These are phyloP conservation scores for Didymella exigua DNA, from an alignment of 2,329 filamentous ascomycete species.

Conservation along the genomic window DNA sequence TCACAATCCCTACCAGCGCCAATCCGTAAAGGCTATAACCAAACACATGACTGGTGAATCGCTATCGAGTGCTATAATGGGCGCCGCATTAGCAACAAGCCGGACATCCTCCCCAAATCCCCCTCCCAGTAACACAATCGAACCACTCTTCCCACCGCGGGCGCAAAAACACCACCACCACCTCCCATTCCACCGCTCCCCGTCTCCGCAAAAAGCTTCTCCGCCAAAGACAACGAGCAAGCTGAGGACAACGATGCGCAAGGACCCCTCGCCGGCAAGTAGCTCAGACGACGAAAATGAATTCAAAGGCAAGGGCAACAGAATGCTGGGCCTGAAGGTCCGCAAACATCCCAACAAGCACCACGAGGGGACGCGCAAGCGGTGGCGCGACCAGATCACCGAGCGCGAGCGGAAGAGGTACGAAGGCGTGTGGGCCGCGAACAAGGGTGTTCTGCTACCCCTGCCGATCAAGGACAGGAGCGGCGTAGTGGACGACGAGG, in stretches of 20 bases:
- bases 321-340: slow-evolving; percentile 54
- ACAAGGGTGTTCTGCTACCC: slow-evolving; percentile 62
- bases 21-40: slow-evolving; percentile 46
- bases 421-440: slow-evolving; percentile 84
- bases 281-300: slow-evolving; percentile 64
- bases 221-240: slow-evolving; percentile 53
- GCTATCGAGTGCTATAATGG: slow-evolving; percentile 75
- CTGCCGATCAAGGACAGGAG: not conserved
- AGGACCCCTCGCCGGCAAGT: slow-evolving; percentile 50
- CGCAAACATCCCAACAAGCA: slow-evolving; percentile 71
- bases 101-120: slow-evolving; percentile 49
- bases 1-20: slow-evolving; percentile 50
- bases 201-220: slow-evolving; percentile 47
- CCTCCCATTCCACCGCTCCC: slow-evolving; percentile 47
- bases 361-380: slow-evolving; percentile 74
- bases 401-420: slow-evolving; percentile 77
- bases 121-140: slow-evolving; percentile 33
- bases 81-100: slow-evolving; percentile 72
- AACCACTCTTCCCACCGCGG: slow-evolving; percentile 50
- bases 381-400: slow-evolving; percentile 78
- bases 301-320: slow-evolving; percentile 61
- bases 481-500: not conserved
- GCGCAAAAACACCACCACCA: slow-evolving; percentile 45
- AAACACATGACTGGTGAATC: slow-evolving; percentile 65
- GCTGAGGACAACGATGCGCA: slow-evolving; percentile 71